Base-by-base conservation (phyloP, 1,284 basidiomycete genomes). In the Ganoderma sinense region DNA sequence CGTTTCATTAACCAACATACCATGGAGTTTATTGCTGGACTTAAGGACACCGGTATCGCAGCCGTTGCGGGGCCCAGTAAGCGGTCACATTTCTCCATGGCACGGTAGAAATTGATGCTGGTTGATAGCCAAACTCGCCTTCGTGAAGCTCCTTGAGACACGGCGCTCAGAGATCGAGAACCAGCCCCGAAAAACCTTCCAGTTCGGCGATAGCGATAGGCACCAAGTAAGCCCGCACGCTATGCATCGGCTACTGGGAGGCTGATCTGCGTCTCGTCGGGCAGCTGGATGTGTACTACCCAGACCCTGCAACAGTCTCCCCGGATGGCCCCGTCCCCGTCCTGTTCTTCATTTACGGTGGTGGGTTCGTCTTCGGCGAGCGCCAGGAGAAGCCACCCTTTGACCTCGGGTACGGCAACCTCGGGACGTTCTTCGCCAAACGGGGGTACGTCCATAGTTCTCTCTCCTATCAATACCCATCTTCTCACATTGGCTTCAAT, bases 341-440 rank as follows among this genome's bases (percentile, higher is more conserved):
- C n/a, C 77, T 92, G 23, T 86, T 91, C 77, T 91, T 87, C 77
- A 71, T 87, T 51, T 91, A 92, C 70, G 91, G 90, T 0, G 91
- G 90, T 5, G 89, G 89, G 1, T 90, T 89, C 75, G 80, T 80
- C 68, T 76, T 77, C 0, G 90, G 90, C 1, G 80, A 82, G 0
- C 84, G 88, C 39, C 81, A 78, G 18, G 75, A 86, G 53, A 81
- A 85, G 0, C 78, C 84, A 16, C 85, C 88, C 0, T 81, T 81
- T 48, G 85, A 86, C 39, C 82, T 90, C 63, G 81, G 79, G 3
- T 91, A 89, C 75, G 80, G 81, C 20, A 86, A 85, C 70, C 71
- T 91, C 8, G 90, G 86, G 0, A 80, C 87, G 5, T 91, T 87
- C 81, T 92, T 88, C 75, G 87, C 89, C 0, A 79, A 83, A 18